Evolutionary conservation across 192 early-diverging fungal genomes (phyloP).

Genomic region (Rhizoclosmatium sp.): DNA sequence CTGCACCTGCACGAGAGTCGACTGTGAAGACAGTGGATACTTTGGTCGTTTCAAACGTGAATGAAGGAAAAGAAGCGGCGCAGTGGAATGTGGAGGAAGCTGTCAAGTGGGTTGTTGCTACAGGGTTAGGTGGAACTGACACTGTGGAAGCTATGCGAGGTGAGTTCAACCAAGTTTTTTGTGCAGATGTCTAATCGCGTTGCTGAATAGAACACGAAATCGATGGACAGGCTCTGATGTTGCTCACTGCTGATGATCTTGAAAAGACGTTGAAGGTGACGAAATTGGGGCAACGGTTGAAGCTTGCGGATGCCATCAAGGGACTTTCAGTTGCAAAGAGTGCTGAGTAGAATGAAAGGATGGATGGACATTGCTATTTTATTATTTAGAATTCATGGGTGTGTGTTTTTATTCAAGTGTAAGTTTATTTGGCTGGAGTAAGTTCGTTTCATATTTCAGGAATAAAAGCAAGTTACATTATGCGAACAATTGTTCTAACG

Average conservation of each 20-base stretch:
- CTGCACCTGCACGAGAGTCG: too few relatives aligned
- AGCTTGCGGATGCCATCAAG: not conserved
- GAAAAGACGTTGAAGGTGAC: not conserved
- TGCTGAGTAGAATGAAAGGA: too few relatives aligned
- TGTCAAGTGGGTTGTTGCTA: not conserved
- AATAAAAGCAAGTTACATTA: conserved; percentile 11
- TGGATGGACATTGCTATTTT: too few relatives aligned
- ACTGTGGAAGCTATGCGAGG: not conserved
- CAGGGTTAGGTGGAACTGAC: not conserved
- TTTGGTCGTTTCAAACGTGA: too few relatives aligned
- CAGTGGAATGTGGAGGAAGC: not conserved
- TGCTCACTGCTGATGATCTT: not conserved
- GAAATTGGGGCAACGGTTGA: not conserved
- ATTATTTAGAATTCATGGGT: too few relatives aligned
- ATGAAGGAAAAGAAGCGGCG: not conserved
- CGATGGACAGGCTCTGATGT: not conserved
- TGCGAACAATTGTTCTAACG: conserved; percentile 56
- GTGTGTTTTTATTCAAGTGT: too few relatives aligned
- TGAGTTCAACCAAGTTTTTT: not conserved
- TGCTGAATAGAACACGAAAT: conserved; percentile 2
- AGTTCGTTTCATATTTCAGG: too few relatives aligned
- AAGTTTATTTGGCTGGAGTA: too few relatives aligned
- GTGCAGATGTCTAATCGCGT: not conserved
- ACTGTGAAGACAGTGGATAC: too few relatives aligned
- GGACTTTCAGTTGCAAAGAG: not conserved